Base-by-base conservation (phyloP, 371 early-diverging fungal species). In the Mucor sp. region DNA sequence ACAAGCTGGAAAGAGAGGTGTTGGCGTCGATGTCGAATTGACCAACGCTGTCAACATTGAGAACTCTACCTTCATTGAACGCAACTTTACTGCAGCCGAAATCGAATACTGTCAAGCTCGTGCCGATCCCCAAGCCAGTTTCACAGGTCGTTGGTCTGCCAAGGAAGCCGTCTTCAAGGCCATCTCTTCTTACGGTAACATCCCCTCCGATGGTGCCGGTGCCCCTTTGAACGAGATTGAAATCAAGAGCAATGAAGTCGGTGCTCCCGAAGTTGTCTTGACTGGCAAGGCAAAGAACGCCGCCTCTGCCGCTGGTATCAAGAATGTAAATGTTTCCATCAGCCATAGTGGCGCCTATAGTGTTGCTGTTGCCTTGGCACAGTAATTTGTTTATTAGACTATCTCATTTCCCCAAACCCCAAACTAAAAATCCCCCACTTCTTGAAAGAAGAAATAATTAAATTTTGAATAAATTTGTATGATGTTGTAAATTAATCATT, bases 131-230 rank as follows among this genome's bases (percentile, higher is more conserved):
- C 89, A 90, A 68, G 84, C 96, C 0, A 93, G 94, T 81, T 95
- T 93, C 74, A 93, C 97, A 33, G 98, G 98, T 50, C 89, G 93
- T 23, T 97, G 97, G 97, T 94, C 95, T 8, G 98, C 98, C 64
- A 97, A 97, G 87, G 98, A 97, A 79, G 94, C 98, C 3, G 95
- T 95, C 15, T 88, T 97, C 78, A 97, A 97, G 89, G 96, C 98
- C 5, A 89, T 97, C 48, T 89, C 91, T 41, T 92, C 92, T 11
- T 81, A 85, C 47, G 76, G 82, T 21, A 82, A 83, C 48, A 93
- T 95, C 37, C 89, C 90, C 86, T 87, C 88, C 19, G 78, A 89
- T 62, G 97, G 97, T 25, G 90, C 92, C 17, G 97, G 81, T 19
- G 97, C 97, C 3, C 94, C 97, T 21, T 76, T 97, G 58, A 87